phyloP scores from a whole-genome alignment of 1,139 yeast species.

The Insectozyma bohioensis region DNA sequence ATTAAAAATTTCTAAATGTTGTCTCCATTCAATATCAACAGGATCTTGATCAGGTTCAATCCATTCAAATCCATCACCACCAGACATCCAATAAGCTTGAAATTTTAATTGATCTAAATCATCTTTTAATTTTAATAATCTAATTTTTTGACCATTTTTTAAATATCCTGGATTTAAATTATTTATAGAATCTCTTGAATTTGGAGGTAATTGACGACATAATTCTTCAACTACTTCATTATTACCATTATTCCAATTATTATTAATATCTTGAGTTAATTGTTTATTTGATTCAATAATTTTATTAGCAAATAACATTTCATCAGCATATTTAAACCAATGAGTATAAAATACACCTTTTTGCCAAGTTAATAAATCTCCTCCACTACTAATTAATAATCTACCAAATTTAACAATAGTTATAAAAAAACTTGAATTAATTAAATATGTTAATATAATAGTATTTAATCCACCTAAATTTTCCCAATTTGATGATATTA shows the following conservation, averaged over 20 bases:
- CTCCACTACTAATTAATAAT: slow-evolving; percentile 45
- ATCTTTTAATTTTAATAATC: slow-evolving; percentile 42
- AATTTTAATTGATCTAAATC: slow-evolving; percentile 54
- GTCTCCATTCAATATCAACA: slow-evolving; percentile 60
- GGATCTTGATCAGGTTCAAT: slow-evolving; percentile 82
- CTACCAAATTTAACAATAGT: slow-evolving; percentile 61
- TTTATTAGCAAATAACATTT: slow-evolving; percentile 64
- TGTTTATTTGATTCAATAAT: slow-evolving; percentile 65
- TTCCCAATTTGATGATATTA: slow-evolving; percentile 36
- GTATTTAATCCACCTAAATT: slow-evolving; percentile 54
- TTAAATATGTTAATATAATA: slow-evolving; percentile 62
- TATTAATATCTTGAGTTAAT: too few species aligned
- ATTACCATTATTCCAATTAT: slow-evolving; percentile 42
- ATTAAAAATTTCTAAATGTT: slow-evolving; percentile 28
- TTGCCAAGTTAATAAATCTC: slow-evolving; percentile 60
- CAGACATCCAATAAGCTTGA: slow-evolving; percentile 76
- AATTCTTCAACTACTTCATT: slow-evolving; percentile 39
- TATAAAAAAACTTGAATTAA: slow-evolving; percentile 61
- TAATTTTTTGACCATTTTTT: slow-evolving; percentile 39
- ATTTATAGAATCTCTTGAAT: slow-evolving; percentile 19
- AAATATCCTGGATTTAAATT: slow-evolving; percentile 32
- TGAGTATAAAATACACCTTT: slow-evolving; percentile 65
- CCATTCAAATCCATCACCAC: slow-evolving; percentile 78
- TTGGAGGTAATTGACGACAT: slow-evolving; percentile 32
- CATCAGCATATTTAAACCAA: slow-evolving; percentile 69